These are phyloP conservation scores for Rhodotorula sphaerocarpa DNA, from an alignment of 768 basidiomycete genomes.

Conservation along the genomic window DNA sequence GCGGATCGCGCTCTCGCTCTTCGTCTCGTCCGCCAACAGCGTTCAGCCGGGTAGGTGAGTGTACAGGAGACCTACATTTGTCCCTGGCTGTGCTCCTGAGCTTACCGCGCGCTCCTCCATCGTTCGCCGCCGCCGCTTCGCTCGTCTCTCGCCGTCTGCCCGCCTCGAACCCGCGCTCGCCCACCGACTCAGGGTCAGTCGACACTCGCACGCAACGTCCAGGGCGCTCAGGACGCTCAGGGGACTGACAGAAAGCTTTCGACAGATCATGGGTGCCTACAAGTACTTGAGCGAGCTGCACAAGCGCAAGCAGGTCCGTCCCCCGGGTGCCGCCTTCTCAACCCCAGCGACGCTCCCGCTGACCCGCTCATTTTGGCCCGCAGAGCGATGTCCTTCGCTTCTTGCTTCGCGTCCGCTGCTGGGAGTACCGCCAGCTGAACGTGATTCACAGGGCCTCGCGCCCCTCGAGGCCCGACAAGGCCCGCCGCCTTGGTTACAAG, in stretches of 20 bases:
- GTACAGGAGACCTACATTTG: no score
- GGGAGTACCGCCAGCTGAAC: slow-evolving; percentile 73
- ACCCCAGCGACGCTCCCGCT: not conserved
- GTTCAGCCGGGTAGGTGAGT: no score
- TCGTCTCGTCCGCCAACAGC: no score
- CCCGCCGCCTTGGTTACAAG: slow-evolving; percentile 96
- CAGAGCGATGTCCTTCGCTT: slow-evolving; percentile 96
- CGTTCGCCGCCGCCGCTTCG: not conserved
- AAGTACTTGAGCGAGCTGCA: slow-evolving; percentile 5
- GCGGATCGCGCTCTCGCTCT: no score
- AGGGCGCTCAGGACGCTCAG: no score
- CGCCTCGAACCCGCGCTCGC: not conserved
- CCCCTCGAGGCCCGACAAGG: slow-evolving; percentile 98
- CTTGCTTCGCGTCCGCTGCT: slow-evolving; percentile 84
- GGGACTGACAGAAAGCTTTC: no score
- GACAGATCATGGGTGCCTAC: not conserved
- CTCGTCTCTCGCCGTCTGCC: not conserved
- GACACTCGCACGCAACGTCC: no score
- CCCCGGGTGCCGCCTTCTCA: no score
- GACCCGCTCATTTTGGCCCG: slow-evolving; percentile 73
- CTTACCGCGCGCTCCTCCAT: no score
- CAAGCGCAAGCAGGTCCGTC: no score
- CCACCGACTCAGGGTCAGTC: not conserved
- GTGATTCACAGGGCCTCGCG: slow-evolving; percentile 97
- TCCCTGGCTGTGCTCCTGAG: not conserved